Base-by-base conservation (phyloP, 2,329 filamentous ascomycete genomes). In the Hypoxylon sp. region DNA sequence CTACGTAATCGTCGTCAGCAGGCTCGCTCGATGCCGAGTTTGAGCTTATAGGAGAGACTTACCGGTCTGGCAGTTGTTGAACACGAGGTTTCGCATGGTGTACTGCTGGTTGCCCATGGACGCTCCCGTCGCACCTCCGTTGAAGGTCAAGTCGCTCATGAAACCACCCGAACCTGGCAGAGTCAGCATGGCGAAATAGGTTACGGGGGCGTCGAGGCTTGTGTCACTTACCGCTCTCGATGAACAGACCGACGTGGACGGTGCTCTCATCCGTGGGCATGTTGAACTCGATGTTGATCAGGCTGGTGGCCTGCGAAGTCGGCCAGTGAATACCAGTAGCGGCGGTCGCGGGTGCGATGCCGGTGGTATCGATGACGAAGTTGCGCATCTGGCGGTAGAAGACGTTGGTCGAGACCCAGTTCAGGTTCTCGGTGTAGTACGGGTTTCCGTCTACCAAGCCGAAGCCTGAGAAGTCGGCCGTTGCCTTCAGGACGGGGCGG, bases 21-120 rank as follows among this genome's bases (percentile, higher is more conserved):
- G 13, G 11, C 13, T 29, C 31, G 23, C 23, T 37, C 15, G 43
- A 43, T 33, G 9, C 23, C n/a, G 17, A 17, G 8, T 6, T 1
- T 20, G 18, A 21, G 8, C 11, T n/a, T 37, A 23, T 13, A 15
- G 2, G 10, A 6, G 2, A 10, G 9, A 45, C 62, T 37, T 48
- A 69, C 77, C 83, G 6, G 86, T 90, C 62, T 84, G 79, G 73
- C 85, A 86, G 69, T 81, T 78, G 63, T 85, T 85, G 76, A 91
- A 91, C 13, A 79, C 82, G 47, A 90, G 64, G 71, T 89, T 88
- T 38, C 85, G 80, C 60, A 85, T 86, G 2, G 87, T 89, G 69
- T 89, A 91, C 70, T 91, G 88, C 54, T 90, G 79, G 70, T 89
- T 88, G 15, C 84, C 83, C 75, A 89, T 81, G 61, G 84, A 86